A percentile compares a stretch with the other conserved stretches of the same genome.
Evolutionary conservation across 495 filamentous ascomycete genomes (phyloP).

Genomic region (Pyronema omphalodes): DNA sequence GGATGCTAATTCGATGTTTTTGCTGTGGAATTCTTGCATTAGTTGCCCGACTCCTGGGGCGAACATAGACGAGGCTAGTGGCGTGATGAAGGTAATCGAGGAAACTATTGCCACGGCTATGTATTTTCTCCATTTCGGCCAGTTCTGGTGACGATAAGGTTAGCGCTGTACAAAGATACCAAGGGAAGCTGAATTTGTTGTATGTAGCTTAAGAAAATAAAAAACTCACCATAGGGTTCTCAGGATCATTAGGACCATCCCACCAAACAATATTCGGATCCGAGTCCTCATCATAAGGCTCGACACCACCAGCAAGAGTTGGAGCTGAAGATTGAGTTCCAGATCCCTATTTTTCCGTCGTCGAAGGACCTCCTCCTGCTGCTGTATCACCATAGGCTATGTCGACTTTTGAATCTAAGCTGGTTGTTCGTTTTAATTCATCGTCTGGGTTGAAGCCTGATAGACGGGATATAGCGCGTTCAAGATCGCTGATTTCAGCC

Average conservation of each 20-base stretch:
- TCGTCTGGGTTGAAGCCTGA: background rate
- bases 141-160: slow-evolving; percentile 30
- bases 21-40: slow-evolving; percentile 38
- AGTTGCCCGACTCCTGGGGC: slow-evolving; percentile 42
- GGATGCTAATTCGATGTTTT: slow-evolving; percentile 34
- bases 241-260: slow-evolving; percentile 41
- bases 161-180: background rate
- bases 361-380: too few species aligned
- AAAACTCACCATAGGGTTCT: slow-evolving; percentile 33
- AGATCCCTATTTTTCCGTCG: background rate
- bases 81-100: slow-evolving; percentile 40
- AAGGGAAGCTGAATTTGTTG: background rate
- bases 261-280: slow-evolving; percentile 41
- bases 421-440: background rate
- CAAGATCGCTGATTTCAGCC: slow-evolving; percentile 11
- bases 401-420: background rate
- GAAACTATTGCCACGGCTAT: slow-evolving; percentile 35
- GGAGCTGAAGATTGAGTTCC: background rate
- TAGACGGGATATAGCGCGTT: slow-evolving; percentile 4
- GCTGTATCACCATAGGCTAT: background rate
- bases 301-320: background rate
- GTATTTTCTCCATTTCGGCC: slow-evolving; percentile 34
- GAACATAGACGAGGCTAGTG: slow-evolving; percentile 40
- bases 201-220: too few species aligned
- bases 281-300: slow-evolving; percentile 15